These are phyloP conservation scores for Elaeis oleifera DNA, from an alignment of 202 grass and related monocot genomes.

Conservation along the genomic window DNA sequence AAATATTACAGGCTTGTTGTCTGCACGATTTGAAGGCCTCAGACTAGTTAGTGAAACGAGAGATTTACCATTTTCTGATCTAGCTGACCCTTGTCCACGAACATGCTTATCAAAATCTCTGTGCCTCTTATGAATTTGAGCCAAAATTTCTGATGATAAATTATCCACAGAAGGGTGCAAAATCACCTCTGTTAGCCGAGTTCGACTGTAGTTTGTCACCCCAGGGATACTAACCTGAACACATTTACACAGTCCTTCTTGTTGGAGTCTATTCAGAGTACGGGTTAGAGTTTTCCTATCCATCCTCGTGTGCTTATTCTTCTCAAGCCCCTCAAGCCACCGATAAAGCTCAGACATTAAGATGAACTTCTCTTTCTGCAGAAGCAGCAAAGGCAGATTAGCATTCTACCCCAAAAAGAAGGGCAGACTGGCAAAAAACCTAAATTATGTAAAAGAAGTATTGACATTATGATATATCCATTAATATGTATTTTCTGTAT, in stretches of 20 bases:
- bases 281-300: conserved; percentile 70
- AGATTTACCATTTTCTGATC: conserved; percentile 49
- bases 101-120: conserved; percentile 66
- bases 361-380: conserved; percentile 82
- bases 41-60: conserved; percentile 33
- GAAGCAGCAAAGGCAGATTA: background rate
- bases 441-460: no score
- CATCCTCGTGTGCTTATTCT: conserved; percentile 67
- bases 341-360: conserved; percentile 73
- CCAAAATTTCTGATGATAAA: conserved; percentile 61
- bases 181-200: conserved; percentile 70
- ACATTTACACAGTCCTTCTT: conserved; percentile 66
- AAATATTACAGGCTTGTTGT: conserved; percentile 48
- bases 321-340: conserved; percentile 71
- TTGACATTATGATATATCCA: no score
- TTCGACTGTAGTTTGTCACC: conserved; percentile 61
- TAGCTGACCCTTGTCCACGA: conserved; percentile 48
- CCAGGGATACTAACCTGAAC: conserved; percentile 74
- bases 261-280: conserved; percentile 87
- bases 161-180: conserved; percentile 68
- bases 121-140: conserved; percentile 60
- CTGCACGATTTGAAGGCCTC: conserved; percentile 38
- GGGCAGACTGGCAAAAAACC: no score
- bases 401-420: no score
- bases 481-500: no score